Conservation (phyloP, 345 rosid species). For the Rhodamnia argentea region DNA sequence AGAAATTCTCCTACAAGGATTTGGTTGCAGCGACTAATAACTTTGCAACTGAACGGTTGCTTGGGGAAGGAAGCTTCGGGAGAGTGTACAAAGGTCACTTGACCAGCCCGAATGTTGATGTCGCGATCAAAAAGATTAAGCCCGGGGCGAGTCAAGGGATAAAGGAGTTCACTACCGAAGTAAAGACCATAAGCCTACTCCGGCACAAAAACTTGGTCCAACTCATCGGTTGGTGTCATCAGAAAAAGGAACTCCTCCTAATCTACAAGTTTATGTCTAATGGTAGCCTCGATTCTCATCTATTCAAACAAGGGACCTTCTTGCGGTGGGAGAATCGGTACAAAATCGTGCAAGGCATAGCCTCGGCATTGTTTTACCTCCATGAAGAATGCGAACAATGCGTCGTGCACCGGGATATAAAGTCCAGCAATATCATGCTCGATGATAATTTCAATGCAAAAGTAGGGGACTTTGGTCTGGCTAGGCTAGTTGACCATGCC, state of each 20-base stretch:
- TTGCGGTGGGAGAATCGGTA: background rate
- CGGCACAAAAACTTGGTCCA: background rate
- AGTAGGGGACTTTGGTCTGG: background rate
- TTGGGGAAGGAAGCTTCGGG: background rate
- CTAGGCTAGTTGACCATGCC: background rate
- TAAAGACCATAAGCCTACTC: background rate
- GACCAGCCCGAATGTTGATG: background rate
- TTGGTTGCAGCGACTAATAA: accelerated
- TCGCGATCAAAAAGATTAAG: background rate
- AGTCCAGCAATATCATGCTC: background rate
- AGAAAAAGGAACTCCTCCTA: background rate
- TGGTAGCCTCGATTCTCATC: background rate
- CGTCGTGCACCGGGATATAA: background rate
- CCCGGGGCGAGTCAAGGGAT: background rate
- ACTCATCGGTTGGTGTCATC: background rate
- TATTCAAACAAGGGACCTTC: background rate
- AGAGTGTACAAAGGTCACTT: background rate
- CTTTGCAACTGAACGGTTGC: background rate
- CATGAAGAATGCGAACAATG: background rate
- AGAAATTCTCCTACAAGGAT: background rate
- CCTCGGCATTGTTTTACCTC: background rate
- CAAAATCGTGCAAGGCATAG: background rate
- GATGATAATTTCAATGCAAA: background rate
- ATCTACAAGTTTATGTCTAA: background rate
- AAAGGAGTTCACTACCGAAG: background rate